Base-by-base conservation (phyloP, 2,329 filamentous ascomycete species). In the Aspergillus pseudoglaucus region DNA sequence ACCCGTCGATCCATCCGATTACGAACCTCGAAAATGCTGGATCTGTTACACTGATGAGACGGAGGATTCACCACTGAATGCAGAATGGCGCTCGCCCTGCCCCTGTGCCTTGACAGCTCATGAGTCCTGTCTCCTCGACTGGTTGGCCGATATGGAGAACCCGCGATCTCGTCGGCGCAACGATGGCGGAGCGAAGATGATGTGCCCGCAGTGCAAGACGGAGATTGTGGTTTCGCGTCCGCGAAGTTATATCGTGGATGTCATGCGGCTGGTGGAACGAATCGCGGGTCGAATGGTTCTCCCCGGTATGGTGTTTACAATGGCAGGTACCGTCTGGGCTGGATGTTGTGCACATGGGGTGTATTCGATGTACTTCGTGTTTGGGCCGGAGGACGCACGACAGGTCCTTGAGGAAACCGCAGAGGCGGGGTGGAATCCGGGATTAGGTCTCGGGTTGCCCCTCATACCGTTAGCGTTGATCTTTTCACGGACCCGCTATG, bases 21-120 rank as follows among this genome's bases (percentile, higher is more conserved):
- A 59, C 6, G 73, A 75, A 25, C 71, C 71, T 4, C 67, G 70
- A 50, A 82, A 77, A 63, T 86, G 83, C 62, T 86, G 83, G 83
- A 85, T 86, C 53, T 86, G 83, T 65, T 84, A 85, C 64, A 77
- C 76, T 43, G 82, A 84, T 51, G 78, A 82, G 56, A 82, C 76
- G 6, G 83, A 85, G 59, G 82, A 85, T 48, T 68, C 66, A 18
- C 77, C 78, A 7, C 74, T 76, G 10, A 78, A 78, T 22, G 75
- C 76, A 2, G 75, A 78, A 56, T 98, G 93, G 91, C 83, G 88
- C 40, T 87, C 86, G 47, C 90, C 93, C 1, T 98, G 93, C 65
- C 86, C 85, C 0, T 98, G 93, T 69, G 90, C 88, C 10, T 77
- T 98, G 35, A 87, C 88, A 47, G 93, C 90, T 1, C 93, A 98